phyloP scores from a whole-genome alignment of 2,329 filamentous ascomycete species.

The Curvularia verruculosa region DNA sequence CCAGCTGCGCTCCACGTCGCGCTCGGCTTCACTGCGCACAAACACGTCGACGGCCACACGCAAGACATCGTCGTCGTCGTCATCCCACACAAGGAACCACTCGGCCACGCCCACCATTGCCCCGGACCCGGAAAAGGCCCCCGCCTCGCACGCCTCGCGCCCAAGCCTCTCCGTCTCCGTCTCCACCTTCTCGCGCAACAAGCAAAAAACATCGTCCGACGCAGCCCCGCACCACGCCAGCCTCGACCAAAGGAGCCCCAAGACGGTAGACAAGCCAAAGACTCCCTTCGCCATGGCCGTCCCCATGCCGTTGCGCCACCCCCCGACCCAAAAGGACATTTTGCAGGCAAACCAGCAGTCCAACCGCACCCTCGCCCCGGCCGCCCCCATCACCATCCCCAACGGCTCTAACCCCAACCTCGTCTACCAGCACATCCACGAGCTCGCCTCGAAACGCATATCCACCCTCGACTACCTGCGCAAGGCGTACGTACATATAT shows the following conservation, averaged over 20 bases:
- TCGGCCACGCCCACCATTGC: conserved; percentile 46
- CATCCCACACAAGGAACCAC: conserved; percentile 40
- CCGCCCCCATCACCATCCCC: conserved; percentile 40
- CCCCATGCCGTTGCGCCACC: conserved; percentile 34
- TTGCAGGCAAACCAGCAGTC: conserved; percentile 29
- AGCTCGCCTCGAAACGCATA: conserved; percentile 89
- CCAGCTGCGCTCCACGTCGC: conserved; percentile 45
- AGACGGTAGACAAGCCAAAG: conserved; percentile 46
- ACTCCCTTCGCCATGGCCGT: conserved; percentile 42
- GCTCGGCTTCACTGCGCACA: conserved; percentile 52
- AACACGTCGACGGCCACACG: conserved; percentile 38
- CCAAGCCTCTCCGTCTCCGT: conserved; percentile 49
- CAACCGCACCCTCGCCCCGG: conserved; percentile 34
- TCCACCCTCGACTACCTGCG: conserved; percentile 91
- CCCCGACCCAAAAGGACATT: conserved; percentile 38
- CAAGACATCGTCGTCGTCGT: conserved; percentile 41
- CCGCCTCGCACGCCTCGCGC: conserved; percentile 30
- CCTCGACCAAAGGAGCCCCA: conserved; percentile 38
- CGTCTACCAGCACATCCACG: conserved; percentile 74
- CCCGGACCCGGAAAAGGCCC: conserved; percentile 45
- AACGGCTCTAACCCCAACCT: conserved; percentile 57
- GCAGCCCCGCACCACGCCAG: conserved; percentile 8
- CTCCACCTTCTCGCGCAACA: conserved; percentile 45
- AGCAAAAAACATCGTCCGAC: conserved; percentile 47
- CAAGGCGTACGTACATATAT: conserved; percentile 71